phyloP scores from a whole-genome alignment of 164 flowering plant species.

The Malania oleifera region DNA sequence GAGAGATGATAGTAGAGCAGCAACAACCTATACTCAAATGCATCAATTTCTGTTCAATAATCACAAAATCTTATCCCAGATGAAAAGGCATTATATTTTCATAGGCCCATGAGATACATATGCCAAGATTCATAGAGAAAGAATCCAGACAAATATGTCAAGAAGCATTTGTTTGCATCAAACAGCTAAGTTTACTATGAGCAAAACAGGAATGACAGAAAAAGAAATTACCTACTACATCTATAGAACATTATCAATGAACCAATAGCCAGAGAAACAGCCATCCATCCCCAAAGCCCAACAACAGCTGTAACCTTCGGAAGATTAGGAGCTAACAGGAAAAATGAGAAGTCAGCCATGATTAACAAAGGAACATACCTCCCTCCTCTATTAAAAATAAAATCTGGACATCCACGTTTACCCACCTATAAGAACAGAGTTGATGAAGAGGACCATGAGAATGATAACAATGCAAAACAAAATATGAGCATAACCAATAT shows the following conservation, averaged over 20 bases:
- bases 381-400: background rate
- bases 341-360: constrained; percentile 11
- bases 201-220: background rate
- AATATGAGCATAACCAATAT: constrained; percentile 73
- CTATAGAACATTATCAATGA: constrained; percentile 68
- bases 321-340: constrained; percentile 58
- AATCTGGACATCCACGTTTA: background rate
- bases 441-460: constrained; percentile 61
- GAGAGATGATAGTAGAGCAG: background rate
- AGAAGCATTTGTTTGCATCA: no score
- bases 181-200: no score
- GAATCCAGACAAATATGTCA: background rate
- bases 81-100: constrained; percentile 4
- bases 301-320: constrained; percentile 78
- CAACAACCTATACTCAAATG: background rate
- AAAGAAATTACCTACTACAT: constrained; percentile 71
- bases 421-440: constrained; percentile 69
- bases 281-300: constrained; percentile 93
- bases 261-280: constrained; percentile 57
- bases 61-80: background rate
- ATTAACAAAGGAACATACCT: background rate
- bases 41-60: background rate
- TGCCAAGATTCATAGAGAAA: background rate
- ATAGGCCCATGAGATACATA: no score
- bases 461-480: constrained; percentile 43